Evolutionary conservation across 441 rosid genomes (phyloP).

Genomic region (Euphorbia schlechtendalii): DNA sequence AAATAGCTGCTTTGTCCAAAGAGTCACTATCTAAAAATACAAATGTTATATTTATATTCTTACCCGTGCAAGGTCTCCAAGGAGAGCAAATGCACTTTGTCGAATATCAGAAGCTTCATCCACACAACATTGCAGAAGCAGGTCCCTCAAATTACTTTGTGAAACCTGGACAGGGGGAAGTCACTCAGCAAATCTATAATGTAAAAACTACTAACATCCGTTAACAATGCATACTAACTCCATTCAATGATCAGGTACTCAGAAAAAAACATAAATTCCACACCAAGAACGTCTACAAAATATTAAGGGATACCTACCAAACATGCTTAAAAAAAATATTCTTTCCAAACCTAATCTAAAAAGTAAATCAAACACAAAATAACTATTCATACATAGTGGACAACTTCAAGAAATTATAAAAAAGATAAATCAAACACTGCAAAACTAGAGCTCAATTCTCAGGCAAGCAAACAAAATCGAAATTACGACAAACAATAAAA

Average conservation of each 20-base stretch:
- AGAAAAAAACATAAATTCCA: neutral
- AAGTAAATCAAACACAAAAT: neutral
- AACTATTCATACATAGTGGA: neutral
- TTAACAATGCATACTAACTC: neutral
- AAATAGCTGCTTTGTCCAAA: too few species aligned
- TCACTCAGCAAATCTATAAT: slow-evolving; percentile 4
- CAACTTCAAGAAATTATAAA: neutral
- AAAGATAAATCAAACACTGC: neutral
- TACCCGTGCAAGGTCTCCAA: slow-evolving; percentile 97
- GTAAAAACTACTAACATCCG: slow-evolving; percentile 2
- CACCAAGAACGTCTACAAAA: neutral
- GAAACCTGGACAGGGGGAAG: slow-evolving; percentile 48
- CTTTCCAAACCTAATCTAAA: neutral
- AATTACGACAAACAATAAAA: neutral
- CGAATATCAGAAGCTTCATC: slow-evolving; percentile 89
- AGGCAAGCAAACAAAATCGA: slow-evolving; percentile 1
- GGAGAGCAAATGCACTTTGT: slow-evolving; percentile 97
- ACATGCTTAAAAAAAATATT: neutral
- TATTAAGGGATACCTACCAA: neutral
- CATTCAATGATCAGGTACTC: neutral
- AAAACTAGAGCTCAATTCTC: slow-evolving; percentile 7
- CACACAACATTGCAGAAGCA: slow-evolving; percentile 87
- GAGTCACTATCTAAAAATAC: neutral
- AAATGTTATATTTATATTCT: slow-evolving; percentile 21
- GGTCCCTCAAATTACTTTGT: slow-evolving; percentile 70